Evolutionary conservation across 208 protist genomes (phyloP).

Genomic region (Leishmania mexicana): DNA sequence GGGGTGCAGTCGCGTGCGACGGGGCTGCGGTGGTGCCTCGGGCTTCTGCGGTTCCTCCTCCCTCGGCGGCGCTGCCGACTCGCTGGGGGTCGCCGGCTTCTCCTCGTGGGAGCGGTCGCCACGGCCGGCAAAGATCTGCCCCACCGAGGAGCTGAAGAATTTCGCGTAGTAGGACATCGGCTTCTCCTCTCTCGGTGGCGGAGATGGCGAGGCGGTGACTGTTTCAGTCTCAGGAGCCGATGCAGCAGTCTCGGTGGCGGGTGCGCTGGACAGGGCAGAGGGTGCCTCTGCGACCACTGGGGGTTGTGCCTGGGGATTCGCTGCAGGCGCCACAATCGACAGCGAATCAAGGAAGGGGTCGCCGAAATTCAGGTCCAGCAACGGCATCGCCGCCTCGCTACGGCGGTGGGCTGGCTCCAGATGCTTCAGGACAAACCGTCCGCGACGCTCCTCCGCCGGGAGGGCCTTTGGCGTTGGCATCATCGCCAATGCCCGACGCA

Average conservation of each 20-base stretch:
- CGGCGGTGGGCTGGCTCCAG: constrained; percentile 4
- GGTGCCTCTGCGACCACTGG: background rate
- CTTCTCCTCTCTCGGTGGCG: constrained; percentile 17
- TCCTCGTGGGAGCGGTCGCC: constrained; percentile 15
- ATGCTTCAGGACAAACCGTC: constrained; percentile 52
- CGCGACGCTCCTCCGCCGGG: constrained; percentile 19
- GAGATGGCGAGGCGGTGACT: background rate
- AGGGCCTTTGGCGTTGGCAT: constrained; percentile 51
- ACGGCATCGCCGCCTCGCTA: background rate
- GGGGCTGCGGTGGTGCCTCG: constrained; percentile 23
- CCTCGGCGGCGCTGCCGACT: background rate
- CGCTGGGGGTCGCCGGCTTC: constrained; percentile 2
- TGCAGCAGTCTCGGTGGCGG: constrained; percentile 10
- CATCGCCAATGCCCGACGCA: constrained; percentile 58
- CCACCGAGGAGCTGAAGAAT: constrained; percentile 64
- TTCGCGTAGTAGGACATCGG: constrained; percentile 67
- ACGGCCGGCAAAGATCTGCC: constrained; percentile 45
- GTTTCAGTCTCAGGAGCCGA: constrained; percentile 4
- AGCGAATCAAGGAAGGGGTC: constrained; percentile 14
- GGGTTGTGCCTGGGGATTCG: background rate
- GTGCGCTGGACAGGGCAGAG: background rate
- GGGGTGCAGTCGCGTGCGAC: constrained; percentile 39
- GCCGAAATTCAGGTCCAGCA: constrained; percentile 25
- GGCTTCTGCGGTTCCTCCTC: constrained; percentile 7
- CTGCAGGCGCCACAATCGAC: background rate